Evolutionary conservation across 2,329 filamentous ascomycete genomes (phyloP), one percentile per base, ranked within the genome.

Genomic region (Neonectria magnoliae): DNA sequence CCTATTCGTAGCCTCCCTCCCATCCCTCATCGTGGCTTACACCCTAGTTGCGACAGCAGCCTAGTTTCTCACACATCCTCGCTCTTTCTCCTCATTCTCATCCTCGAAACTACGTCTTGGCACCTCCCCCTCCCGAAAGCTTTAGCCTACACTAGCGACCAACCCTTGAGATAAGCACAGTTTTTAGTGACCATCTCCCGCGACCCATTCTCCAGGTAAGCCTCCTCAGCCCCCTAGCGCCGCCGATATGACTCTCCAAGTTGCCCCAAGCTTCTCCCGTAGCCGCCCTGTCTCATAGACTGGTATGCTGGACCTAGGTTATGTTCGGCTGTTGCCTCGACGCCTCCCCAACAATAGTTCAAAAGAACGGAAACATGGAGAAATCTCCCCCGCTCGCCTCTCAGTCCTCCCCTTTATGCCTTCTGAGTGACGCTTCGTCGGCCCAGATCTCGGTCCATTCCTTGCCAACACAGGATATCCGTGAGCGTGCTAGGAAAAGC

Each of bases 281-380:
- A 22, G 47, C 50, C 54, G 56, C 58, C 58, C 27, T 55, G 52
- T 50, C 36, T 62, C 48, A 54, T 41, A 38, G 11, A 60, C 29
- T 59, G 62, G 16, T 38, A 62, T 47, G 25, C 38, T 51, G 52
- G 41, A 64, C 67, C 65, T 67, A 50, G 65, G 65, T 53, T 65
- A 69, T 63, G 56, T 11, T 69, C 67, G 67, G 67, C 48, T 69
- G 57, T 65, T 42, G 14, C 42, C 41, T 59, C 29, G 53, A 42
- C 38, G n/a, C 31, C 38, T 60, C 38, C 51, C 51, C 45, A 65
- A 45, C 22, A 55, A 54, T 31, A 16, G 3, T 50, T 57, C 13
- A 38, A 59, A 59, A 44, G 42, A 29, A 60, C 66, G 67, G 67
- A 67, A 45, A 67, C 57, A 69, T 64, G 67, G 67, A 65, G 50